Base-by-base conservation (phyloP, 768 basidiomycete genomes). In the Phaeotremella fagi region DNA sequence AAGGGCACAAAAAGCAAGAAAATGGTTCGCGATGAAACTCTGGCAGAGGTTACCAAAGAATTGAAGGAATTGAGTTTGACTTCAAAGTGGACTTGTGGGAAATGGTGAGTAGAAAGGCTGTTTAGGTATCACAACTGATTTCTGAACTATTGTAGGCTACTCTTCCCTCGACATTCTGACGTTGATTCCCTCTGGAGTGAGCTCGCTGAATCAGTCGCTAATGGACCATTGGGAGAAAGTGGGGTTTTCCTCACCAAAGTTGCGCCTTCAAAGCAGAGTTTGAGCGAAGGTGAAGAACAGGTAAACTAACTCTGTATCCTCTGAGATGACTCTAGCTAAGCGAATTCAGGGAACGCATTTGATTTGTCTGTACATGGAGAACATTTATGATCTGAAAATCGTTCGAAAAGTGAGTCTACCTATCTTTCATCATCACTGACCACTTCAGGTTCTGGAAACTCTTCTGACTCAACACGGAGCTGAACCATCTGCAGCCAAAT, bases 241-340 rank as follows among this genome's bases (percentile, higher is more conserved):
- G 60, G 63, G 11, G 60, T 65, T 14, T 45, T 33, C 4, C 25
- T 46, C 14, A 54, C 60, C 6, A 65, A 65, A 38, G 63, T 65
- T 4, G 56, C 57, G 6, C 44, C 63, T 1, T 37, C 52, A 47
- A 20, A 31, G 24, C 3, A 9, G 12, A 7, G 16, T 16, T 3
- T 3, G 14, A 5, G 31, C 31, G 45, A 50, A 6, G 51, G 43
- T 3, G 36, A 54, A 31, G 18, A 48, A 16, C 31, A 7, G 16
- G 52, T 57, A 20, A 41, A 29, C 45, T 18, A n/a, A 22, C 20
- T 22, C 9, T 22, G 15, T 22, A 43, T 43, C 16, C 42, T 43
- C 6, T 11, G 26, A 28, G 14, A 48, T 27, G 12, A 26, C 36
- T n/a, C 29, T 25, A 14, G 22, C 11, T 15, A 20, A 3, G 14